A percentile compares a stretch with the other conserved stretches of the same genome.
Evolutionary conservation across 495 filamentous ascomycete species (phyloP).

Genomic region (Umbilicaria muhlenbergii): DNA sequence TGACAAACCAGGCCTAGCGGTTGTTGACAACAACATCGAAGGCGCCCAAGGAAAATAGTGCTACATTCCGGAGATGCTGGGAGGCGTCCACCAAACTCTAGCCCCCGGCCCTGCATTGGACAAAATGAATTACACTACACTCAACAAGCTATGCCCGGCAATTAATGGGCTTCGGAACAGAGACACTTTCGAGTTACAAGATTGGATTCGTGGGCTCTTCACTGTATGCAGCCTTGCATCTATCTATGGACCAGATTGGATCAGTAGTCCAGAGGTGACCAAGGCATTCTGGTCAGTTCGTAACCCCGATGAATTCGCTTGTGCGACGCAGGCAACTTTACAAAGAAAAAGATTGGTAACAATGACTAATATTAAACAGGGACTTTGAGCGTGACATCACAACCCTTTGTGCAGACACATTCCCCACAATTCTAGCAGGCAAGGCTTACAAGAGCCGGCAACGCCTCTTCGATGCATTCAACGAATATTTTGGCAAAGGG

Average conservation of each 20-base stretch:
- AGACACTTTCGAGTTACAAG: not conserved
- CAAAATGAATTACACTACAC: slow-evolving; percentile 19
- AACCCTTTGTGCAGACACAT: slow-evolving; percentile 16
- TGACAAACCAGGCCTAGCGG: not conserved
- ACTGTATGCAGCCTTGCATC: slow-evolving; percentile 24
- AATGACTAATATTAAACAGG: too few species aligned
- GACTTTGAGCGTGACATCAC: slow-evolving; percentile 27
- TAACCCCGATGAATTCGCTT: too few species aligned
- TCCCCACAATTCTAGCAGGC: slow-evolving; percentile 25
- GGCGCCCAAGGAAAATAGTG: slow-evolving; percentile 16
- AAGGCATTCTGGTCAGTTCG: slow-evolving; percentile 21
- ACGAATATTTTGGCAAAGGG: slow-evolving; percentile 22
- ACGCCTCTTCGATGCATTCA: too few species aligned
- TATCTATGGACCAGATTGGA: slow-evolving; percentile 28
- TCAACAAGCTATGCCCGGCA: too few species aligned
- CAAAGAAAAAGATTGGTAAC: too few species aligned
- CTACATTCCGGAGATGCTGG: not conserved
- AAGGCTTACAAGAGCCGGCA: too few species aligned
- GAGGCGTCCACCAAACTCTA: slow-evolving; percentile 5
- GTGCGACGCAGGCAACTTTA: too few species aligned
- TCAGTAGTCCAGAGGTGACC: slow-evolving; percentile 10
- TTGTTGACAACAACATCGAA: slow-evolving; percentile 10
- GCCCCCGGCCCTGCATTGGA: slow-evolving; percentile 18
- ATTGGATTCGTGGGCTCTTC: slow-evolving; percentile 27
- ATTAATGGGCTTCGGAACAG: too few species aligned